Conservation (phyloP, 2,329 filamentous ascomycete genomes). For the Metarhizium humberi region DNA sequence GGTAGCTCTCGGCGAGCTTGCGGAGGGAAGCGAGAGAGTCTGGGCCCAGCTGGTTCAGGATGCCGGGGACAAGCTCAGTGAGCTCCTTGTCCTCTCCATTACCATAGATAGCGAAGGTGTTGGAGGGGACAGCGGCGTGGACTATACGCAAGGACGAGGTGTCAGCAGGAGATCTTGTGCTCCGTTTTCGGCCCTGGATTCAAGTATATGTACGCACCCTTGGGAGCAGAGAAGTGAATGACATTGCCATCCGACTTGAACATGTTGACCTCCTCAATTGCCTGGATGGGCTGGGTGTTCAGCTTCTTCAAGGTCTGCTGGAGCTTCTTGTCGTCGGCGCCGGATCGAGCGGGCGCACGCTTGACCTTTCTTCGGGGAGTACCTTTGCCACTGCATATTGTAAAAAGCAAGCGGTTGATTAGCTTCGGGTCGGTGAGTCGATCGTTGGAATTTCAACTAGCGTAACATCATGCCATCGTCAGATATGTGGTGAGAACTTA, state of each 20-base stretch:
- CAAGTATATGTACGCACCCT: conserved; percentile 56
- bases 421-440: conserved; percentile 14
- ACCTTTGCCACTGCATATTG: conserved; percentile 69
- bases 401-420: conserved; percentile 12
- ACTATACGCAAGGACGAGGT: conserved; percentile 43
- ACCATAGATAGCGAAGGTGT: conserved; percentile 99
- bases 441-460: background rate
- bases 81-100: conserved; percentile 99
- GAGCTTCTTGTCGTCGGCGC: conserved; percentile 99
- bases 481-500: conserved; percentile 18
- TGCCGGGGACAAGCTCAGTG: conserved; percentile 96
- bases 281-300: conserved; percentile 98
- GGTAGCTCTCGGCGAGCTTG: conserved; percentile 98
- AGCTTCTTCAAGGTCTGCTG: conserved; percentile 97
- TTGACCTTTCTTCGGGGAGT: conserved; percentile 97
- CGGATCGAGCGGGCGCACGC: conserved; percentile 88
- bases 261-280: conserved; percentile 99
- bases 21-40: conserved; percentile 95
- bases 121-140: conserved; percentile 91
- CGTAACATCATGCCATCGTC: background rate
- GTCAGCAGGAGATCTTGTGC: background rate
- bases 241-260: conserved; percentile 99
- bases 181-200: conserved; percentile 5
- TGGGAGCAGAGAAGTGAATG: conserved; percentile 96
- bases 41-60: conserved; percentile 98